Evolutionary conservation across 345 rosid species (phyloP).

Genomic region (Populus deltoides): DNA sequence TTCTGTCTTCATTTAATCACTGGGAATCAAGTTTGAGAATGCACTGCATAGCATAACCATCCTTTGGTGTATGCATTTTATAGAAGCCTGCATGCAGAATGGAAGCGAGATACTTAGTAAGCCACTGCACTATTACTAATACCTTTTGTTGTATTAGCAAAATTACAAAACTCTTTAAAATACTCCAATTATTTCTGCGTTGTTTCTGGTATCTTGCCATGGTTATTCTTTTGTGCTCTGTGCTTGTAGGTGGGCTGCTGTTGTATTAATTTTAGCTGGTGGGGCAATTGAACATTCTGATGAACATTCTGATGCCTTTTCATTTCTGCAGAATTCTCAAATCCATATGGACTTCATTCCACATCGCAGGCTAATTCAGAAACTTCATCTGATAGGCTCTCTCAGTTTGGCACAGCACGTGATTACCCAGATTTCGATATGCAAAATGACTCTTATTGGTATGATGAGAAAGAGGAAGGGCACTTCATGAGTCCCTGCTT

Average conservation of each 20-base stretch:
- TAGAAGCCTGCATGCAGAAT: not conserved
- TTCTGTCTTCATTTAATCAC: not conserved
- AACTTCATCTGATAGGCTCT: constrained; percentile 62
- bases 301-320: not conserved
- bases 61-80: not conserved
- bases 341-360: constrained; percentile 81
- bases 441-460: constrained; percentile 59
- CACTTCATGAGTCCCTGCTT: constrained; percentile 67
- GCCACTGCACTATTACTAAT: not conserved
- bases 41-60: not conserved
- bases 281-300: not conserved
- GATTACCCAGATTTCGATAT: constrained; percentile 61
- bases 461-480: constrained; percentile 63
- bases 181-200: not conserved
- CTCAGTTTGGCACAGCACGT: constrained; percentile 88
- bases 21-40: not conserved
- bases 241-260: not conserved
- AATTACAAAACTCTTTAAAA: not conserved
- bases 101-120: not conserved
- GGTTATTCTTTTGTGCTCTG: not conserved
- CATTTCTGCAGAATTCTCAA: constrained; percentile 60
- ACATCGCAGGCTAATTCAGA: constrained; percentile 49
- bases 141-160: not conserved
- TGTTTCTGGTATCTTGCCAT: not conserved
- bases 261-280: not conserved